These are phyloP conservation scores for Clathrospora elynae DNA, from an alignment of 2,329 filamentous ascomycete genomes.

Conservation along the genomic window DNA sequence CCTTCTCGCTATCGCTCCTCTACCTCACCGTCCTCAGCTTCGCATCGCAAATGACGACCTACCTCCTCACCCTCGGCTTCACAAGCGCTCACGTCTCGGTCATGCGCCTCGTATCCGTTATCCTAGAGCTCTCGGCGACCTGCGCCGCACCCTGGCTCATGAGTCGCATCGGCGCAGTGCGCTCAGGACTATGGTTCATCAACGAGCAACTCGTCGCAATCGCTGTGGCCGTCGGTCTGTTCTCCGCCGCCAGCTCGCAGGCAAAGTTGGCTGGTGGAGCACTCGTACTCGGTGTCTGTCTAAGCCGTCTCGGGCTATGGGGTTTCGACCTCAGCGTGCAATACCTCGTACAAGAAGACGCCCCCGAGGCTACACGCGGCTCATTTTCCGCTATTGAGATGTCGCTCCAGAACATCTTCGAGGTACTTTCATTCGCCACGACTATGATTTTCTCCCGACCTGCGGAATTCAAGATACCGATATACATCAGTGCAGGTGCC, in stretches of 20 bases:
- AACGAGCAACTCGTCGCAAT: constrained; percentile 68
- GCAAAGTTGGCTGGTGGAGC: constrained; percentile 31
- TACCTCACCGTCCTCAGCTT: constrained; percentile 59
- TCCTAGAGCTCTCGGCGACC: constrained; percentile 65
- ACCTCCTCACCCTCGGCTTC: constrained; percentile 61
- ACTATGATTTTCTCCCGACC: constrained; percentile 69
- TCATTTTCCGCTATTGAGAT: constrained; percentile 72
- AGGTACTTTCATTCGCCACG: constrained; percentile 67
- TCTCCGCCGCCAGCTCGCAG: constrained; percentile 19
- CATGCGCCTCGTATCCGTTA: constrained; percentile 58
- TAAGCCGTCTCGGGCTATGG: constrained; percentile 54
- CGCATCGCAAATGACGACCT: constrained; percentile 67
- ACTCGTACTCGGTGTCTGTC: constrained; percentile 49
- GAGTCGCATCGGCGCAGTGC: constrained; percentile 55
- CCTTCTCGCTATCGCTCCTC: constrained; percentile 63
- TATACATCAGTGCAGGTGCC: constrained; percentile 62
- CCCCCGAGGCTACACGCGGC: constrained; percentile 57
- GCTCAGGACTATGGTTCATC: constrained; percentile 73
- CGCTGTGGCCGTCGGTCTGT: constrained; percentile 47
- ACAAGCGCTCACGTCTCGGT: constrained; percentile 59
- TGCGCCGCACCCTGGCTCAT: constrained; percentile 64
- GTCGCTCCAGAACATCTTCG: constrained; percentile 70
- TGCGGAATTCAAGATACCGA: constrained; percentile 67
- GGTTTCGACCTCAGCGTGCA: constrained; percentile 56
- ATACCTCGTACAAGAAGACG: constrained; percentile 54